Evolutionary conservation across 345 rosid genomes (phyloP).

Genomic region (Pugionium cornutum): DNA sequence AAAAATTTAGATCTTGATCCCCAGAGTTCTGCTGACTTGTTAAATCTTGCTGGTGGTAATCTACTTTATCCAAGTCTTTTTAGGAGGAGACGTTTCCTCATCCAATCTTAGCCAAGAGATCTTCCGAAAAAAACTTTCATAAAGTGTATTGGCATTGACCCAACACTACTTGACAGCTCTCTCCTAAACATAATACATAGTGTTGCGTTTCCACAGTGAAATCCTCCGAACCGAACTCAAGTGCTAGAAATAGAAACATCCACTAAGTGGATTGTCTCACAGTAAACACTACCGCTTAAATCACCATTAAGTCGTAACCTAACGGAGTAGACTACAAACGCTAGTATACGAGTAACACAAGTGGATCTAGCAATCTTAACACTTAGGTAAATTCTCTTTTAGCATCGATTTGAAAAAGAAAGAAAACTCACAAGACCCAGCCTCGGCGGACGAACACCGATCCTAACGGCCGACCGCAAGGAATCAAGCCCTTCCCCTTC

Average conservation of each 20-base stretch:
- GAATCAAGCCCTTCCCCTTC: constrained; percentile 59
- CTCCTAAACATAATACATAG: constrained; percentile 1
- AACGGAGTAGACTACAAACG: neutral
- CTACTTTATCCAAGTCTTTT: constrained; percentile 22
- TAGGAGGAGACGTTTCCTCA: constrained; percentile 3
- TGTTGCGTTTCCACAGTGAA: neutral
- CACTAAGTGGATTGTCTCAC: neutral
- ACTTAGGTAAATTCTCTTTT: neutral
- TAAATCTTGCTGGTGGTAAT: constrained; percentile 7
- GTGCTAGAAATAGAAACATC: constrained; percentile 20
- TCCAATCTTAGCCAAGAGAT: constrained; percentile 9
- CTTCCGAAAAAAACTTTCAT: neutral
- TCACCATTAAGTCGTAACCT: neutral
- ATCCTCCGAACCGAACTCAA: constrained; percentile 3
- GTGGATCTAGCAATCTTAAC: constrained; percentile 26
- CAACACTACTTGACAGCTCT: constrained; percentile 10
- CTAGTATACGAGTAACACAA: constrained; percentile 8
- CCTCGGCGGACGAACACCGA: constrained; percentile 80
- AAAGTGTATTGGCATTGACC: constrained; percentile 10
- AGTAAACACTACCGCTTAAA: constrained; percentile 28
- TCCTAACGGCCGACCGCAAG: constrained; percentile 50
- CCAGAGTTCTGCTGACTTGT: neutral
- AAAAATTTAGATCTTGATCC: constrained; percentile 1
- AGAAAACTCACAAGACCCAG: constrained; percentile 75
- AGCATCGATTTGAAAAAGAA: constrained; percentile 13